Conservation (phyloP, 2,329 filamentous ascomycete species). For the Lachnellula cervina region DNA sequence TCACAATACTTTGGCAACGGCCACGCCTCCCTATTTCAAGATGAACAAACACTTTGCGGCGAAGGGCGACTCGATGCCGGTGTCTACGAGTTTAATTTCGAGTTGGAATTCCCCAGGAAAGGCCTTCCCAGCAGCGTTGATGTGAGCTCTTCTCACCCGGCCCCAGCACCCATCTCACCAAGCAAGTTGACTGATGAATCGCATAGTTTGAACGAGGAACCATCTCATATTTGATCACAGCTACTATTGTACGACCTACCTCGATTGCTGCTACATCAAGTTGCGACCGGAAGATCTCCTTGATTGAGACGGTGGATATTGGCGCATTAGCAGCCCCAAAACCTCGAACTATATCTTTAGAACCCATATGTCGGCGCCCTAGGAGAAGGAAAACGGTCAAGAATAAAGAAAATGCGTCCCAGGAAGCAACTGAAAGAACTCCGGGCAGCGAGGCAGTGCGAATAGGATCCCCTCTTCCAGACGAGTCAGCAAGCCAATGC, state of each 20-base stretch:
- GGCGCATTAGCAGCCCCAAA: slow-evolving; percentile 69
- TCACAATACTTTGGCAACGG: slow-evolving; percentile 67
- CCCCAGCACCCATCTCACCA: not conserved
- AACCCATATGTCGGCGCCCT: slow-evolving; percentile 71
- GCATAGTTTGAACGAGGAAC: slow-evolving; percentile 87
- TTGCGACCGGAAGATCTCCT: slow-evolving; percentile 74
- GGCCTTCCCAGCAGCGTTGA: slow-evolving; percentile 88
- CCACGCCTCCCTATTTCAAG: slow-evolving; percentile 75
- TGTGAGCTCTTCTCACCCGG: slow-evolving; percentile 49
- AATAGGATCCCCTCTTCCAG: slow-evolving; percentile 24
- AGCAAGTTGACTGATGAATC: slow-evolving; percentile 13
- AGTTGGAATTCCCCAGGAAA: slow-evolving; percentile 63
- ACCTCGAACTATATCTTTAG: slow-evolving; percentile 77
- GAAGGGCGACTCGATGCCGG: slow-evolving; percentile 71
- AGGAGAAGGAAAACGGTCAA: slow-evolving; percentile 41
- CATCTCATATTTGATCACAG: slow-evolving; percentile 85
- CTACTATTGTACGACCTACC: slow-evolving; percentile 83
- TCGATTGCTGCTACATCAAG: slow-evolving; percentile 75
- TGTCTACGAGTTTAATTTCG: slow-evolving; percentile 75
- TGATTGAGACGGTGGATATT: slow-evolving; percentile 82
- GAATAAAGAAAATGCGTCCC: slow-evolving; percentile 15
- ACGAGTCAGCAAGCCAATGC: slow-evolving; percentile 32
- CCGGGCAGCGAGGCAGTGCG: slow-evolving; percentile 21
- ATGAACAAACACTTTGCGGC: slow-evolving; percentile 74
- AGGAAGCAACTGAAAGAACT: slow-evolving; percentile 20